Base-by-base conservation (phyloP, 345 rosid genomes). In the Limnanthes douglasii region DNA sequence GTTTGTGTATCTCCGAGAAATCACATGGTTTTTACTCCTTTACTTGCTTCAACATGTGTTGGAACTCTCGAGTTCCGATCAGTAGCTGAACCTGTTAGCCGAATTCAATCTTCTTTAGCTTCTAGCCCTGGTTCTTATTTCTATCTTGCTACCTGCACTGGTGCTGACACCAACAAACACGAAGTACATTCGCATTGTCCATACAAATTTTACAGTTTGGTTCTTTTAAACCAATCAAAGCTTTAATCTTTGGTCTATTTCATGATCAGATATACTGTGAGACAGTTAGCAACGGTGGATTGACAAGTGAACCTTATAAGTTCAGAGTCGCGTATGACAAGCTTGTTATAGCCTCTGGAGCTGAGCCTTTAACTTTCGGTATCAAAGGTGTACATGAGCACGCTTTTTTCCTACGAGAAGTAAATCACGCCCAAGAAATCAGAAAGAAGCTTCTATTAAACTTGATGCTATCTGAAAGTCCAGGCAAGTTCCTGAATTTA, bases 301-400 rank as follows among this genome's bases (percentile, higher is more conserved):
- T 70, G 33, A 50, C 73, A 26, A 15, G 52, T 1, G 72, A 80
- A 37, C 94, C 98, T 40, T 63, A 78, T 69, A 53, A 36, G 46
- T 90, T 84, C 48, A 80, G 69, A 61, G 88, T 85, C 6, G 93
- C 94, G 6, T 80, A 90, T 39, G 96, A 90, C 63, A 90, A 85
- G 56, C 73, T 90, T 1, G 71, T 77, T 31, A 72, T 90, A 21
- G 88, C 94, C 42, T 72, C 86, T 5, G 94, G 98, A 44, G 82
- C 96, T 3, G 94, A 80, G 63, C 94, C 96, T 15, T 43, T 80
- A 43, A 90, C 98, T 37, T 90, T 90, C 15, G 96, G 96, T 19
- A 61, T 90, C 29, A 77, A 70, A 43, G 96, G 98, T 6, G 94
- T 90, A 21, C 45, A 64, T n/a, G 98, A 77, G 30, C 73, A 90